Evolutionary conservation across 1,284 basidiomycete species (phyloP).

Genomic region (Papiliotrema flavescens): DNA sequence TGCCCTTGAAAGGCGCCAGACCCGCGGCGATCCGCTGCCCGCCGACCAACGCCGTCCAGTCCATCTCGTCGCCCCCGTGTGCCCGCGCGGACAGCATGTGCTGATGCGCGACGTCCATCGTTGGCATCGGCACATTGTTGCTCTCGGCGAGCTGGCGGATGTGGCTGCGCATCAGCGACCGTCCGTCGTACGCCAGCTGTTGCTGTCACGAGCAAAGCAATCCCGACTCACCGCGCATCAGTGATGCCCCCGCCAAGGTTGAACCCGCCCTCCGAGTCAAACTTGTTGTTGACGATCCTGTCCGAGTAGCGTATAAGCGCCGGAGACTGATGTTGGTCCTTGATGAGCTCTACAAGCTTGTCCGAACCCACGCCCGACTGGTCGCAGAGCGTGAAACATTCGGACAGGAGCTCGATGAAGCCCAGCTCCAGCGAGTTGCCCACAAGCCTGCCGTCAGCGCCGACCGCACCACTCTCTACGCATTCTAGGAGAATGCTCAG

Average conservation of each 20-base stretch:
- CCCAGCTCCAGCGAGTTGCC: constrained; percentile 46
- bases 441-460: constrained; percentile 28
- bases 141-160: constrained; percentile 54
- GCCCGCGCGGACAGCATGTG: constrained; percentile 75
- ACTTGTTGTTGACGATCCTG: constrained; percentile 54
- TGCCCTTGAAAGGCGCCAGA: constrained; percentile 45
- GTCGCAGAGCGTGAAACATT: constrained; percentile 76
- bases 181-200: not conserved
- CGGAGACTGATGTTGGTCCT: constrained; percentile 50
- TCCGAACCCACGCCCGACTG: constrained; percentile 73
- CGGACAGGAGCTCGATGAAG: constrained; percentile 70
- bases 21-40: constrained; percentile 48
- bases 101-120: constrained; percentile 66
- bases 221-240: constrained; percentile 58
- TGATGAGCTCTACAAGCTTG: constrained; percentile 57
- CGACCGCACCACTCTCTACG: not conserved
- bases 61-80: constrained; percentile 45
- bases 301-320: constrained; percentile 26
- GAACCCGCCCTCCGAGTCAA: constrained; percentile 76
- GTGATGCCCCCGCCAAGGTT: constrained; percentile 85
- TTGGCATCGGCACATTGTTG: constrained; percentile 74
- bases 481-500: not conserved
- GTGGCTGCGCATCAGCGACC: constrained; percentile 31
- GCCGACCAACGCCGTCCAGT: constrained; percentile 49
- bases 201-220: no score